A percentile compares a stretch with the other conserved stretches of the same genome.
Evolutionary conservation across 2,329 filamentous ascomycete species (phyloP).

Genomic region (Colletotrichum sp.): DNA sequence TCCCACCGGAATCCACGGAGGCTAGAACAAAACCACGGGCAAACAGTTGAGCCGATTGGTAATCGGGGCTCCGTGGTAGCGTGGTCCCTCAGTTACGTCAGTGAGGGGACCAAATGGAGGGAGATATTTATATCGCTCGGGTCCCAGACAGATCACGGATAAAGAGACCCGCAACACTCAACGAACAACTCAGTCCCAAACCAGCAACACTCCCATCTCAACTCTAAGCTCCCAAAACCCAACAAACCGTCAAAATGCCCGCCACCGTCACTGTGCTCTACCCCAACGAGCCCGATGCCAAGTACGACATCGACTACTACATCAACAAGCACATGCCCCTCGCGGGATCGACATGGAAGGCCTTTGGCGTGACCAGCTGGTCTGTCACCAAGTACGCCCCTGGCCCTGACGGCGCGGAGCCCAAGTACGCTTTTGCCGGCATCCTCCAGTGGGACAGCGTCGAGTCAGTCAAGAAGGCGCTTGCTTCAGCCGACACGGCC

Average conservation of each 20-base stretch:
- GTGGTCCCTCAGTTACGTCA: neutral
- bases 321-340: conserved; percentile 16
- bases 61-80: neutral
- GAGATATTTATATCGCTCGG: neutral
- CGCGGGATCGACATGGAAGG: conserved; percentile 1
- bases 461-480: neutral
- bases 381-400: conserved; percentile 4
- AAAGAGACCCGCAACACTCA: neutral
- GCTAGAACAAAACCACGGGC: neutral
- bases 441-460: conserved; percentile 4
- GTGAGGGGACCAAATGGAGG: neutral
- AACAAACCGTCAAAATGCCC: neutral
- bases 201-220: neutral
- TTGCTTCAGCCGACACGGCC: neutral
- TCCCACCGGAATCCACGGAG: conserved; percentile 3
- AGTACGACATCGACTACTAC: conserved; percentile 22
- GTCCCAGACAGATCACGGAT: neutral
- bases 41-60: neutral
- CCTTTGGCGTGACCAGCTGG: conserved; percentile 4
- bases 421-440: conserved; percentile 10
- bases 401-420: neutral
- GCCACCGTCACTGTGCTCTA: conserved; percentile 25
- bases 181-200: neutral
- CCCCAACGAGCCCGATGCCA: conserved; percentile 21
- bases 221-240: neutral